Evolutionary conservation across 1,284 basidiomycete genomes (phyloP).

Genomic region (Vanrija pseudolonga): DNA sequence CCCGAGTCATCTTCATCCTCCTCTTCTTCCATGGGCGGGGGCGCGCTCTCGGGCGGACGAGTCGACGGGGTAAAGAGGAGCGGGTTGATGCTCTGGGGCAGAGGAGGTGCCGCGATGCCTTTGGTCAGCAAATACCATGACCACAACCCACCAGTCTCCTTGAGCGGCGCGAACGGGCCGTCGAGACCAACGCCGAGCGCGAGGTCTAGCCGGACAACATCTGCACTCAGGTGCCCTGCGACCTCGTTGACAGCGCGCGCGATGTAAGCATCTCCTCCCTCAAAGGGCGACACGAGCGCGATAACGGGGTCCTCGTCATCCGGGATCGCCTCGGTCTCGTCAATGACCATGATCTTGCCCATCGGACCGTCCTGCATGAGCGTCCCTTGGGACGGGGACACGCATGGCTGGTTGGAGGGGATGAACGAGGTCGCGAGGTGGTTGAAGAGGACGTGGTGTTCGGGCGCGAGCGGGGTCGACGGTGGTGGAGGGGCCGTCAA

Average conservation of each 20-base stretch:
- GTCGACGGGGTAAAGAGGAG: conserved; percentile 68
- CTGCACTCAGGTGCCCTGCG: conserved; percentile 65
- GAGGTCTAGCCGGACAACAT: conserved; percentile 71
- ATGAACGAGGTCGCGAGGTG: conserved; percentile 19
- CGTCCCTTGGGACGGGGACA: background rate
- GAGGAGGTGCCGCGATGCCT: conserved; percentile 21
- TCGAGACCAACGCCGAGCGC: conserved; percentile 64
- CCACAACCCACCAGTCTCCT: conserved; percentile 61
- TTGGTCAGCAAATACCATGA: conserved; percentile 3
- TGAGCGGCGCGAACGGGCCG: conserved; percentile 50
- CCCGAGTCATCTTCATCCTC: conserved; percentile 8
- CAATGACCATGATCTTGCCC: background rate
- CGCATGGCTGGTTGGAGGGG: conserved; percentile 14
- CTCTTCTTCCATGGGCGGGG: conserved; percentile 9
- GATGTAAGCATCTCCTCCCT: conserved; percentile 73
- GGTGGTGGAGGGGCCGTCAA: conserved; percentile 7
- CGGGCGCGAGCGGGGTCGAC: conserved; percentile 3
- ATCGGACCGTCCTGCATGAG: background rate
- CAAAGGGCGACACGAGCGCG: conserved; percentile 77
- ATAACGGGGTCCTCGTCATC: conserved; percentile 63
- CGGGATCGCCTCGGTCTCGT: background rate
- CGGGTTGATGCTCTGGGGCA: conserved; percentile 22
- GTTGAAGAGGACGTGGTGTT: conserved; percentile 17
- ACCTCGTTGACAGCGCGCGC: conserved; percentile 71
- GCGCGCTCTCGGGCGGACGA: conserved; percentile 24